Conservation (phyloP, 441 rosid genomes). For the Erodium trifolium region DNA sequence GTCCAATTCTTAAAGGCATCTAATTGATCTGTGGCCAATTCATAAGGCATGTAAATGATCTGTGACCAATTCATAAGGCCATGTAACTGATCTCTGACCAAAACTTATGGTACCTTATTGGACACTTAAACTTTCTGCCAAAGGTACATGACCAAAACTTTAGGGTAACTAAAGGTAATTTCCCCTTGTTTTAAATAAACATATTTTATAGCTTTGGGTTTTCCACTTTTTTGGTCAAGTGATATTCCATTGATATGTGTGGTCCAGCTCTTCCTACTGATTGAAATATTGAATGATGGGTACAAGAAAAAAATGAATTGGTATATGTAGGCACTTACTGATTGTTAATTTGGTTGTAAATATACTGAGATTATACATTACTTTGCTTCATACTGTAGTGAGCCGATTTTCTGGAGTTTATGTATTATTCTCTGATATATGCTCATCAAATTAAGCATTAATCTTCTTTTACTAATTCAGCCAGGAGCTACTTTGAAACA, state of each 20-base stretch:
- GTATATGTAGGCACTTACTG: neutral
- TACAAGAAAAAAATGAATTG: neutral
- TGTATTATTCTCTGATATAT: neutral
- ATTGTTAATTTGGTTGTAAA: neutral
- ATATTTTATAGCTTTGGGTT: neutral
- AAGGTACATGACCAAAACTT: too few relatives aligned
- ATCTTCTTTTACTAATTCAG: slow-evolving; percentile 32
- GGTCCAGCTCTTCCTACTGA: neutral
- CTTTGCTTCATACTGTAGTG: slow-evolving; percentile 3
- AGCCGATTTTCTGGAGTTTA: slow-evolving; percentile 4
- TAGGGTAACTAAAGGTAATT: too few relatives aligned
- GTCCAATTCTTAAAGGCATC: too few relatives aligned
- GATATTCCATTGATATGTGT: neutral
- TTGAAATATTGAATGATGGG: slow-evolving; percentile 6
- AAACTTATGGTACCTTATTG: too few relatives aligned
- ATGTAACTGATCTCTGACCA: too few relatives aligned
- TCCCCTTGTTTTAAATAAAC: neutral
- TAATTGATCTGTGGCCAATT: too few relatives aligned
- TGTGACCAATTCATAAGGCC: too few relatives aligned
- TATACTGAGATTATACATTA: neutral
- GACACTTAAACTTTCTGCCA: too few relatives aligned
- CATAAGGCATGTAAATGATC: too few relatives aligned
- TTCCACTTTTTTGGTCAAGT: neutral
- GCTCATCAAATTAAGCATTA: slow-evolving; percentile 11
- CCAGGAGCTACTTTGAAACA: slow-evolving; percentile 79